A percentile compares a stretch with the other conserved stretches of the same genome.
These are phyloP conservation scores for Alternaria triticina DNA, from an alignment of 2,329 filamentous ascomycete genomes.

Conservation along the genomic window DNA sequence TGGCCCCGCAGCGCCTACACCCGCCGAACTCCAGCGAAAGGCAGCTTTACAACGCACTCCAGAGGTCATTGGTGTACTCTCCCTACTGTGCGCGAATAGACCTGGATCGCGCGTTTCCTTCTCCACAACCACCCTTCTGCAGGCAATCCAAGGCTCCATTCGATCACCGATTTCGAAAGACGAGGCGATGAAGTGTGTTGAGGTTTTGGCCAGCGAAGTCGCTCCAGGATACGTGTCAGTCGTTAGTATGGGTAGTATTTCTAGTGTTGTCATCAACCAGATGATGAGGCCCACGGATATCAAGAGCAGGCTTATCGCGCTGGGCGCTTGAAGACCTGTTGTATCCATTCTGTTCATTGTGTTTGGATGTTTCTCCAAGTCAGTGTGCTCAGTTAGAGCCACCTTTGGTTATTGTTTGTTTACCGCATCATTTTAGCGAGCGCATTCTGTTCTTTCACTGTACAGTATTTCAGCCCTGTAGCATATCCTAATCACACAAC, in stretches of 20 bases:
- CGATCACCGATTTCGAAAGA: constrained; percentile 54
- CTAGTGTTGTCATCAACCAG: constrained; percentile 53
- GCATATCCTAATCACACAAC: neutral
- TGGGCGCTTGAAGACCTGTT: constrained; percentile 25
- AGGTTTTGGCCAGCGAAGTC: constrained; percentile 53
- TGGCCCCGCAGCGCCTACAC: constrained; percentile 48
- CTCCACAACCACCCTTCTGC: constrained; percentile 51
- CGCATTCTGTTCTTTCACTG: neutral
- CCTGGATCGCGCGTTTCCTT: constrained; percentile 51
- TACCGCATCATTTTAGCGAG: neutral
- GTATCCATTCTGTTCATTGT: neutral
- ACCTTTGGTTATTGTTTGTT: neutral
- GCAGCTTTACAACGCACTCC: constrained; percentile 56
- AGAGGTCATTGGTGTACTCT: constrained; percentile 53
- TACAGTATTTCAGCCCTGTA: neutral
- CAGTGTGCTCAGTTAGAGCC: neutral
- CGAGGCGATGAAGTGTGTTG: constrained; percentile 52
- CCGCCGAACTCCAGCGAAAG: constrained; percentile 52
- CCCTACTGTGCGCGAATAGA: constrained; percentile 49
- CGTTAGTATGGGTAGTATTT: constrained; percentile 48
- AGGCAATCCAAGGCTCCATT: constrained; percentile 54
- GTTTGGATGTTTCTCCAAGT: neutral
- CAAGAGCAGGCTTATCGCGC: constrained; percentile 37
- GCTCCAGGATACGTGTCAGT: constrained; percentile 52
- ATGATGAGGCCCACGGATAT: constrained; percentile 43